These are phyloP conservation scores for Penicillium malachiteum DNA, from an alignment of 495 filamentous ascomycete species.

Conservation along the genomic window DNA sequence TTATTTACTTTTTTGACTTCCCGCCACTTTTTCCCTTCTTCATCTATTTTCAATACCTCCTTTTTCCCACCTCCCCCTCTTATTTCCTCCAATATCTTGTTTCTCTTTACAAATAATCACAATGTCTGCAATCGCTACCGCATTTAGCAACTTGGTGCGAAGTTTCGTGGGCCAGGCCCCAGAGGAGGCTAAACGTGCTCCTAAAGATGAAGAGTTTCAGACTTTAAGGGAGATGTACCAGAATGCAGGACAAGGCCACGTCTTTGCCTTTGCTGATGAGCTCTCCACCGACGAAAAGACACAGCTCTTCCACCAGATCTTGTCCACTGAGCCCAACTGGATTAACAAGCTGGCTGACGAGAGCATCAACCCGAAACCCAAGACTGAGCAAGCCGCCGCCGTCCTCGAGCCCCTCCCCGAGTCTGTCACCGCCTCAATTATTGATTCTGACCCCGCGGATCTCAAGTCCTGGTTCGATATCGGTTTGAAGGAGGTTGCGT, in stretches of 20 bases:
- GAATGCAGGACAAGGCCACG: constrained; percentile 79
- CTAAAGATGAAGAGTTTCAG: constrained; percentile 69
- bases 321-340: constrained; percentile 72
- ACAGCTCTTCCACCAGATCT: constrained; percentile 76
- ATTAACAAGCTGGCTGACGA: constrained; percentile 81
- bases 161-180: constrained; percentile 30
- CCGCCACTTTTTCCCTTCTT: constrained; percentile 5
- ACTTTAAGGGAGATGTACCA: constrained; percentile 75
- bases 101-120: constrained; percentile 6
- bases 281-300: constrained; percentile 71
- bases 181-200: constrained; percentile 57
- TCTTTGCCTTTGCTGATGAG: constrained; percentile 86
- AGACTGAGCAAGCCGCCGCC: constrained; percentile 45
- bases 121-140: constrained; percentile 54
- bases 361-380: constrained; percentile 71
- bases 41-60: neutral
- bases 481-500: constrained; percentile 81
- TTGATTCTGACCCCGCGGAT: constrained; percentile 80
- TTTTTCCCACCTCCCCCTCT: neutral
- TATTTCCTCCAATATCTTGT: neutral
- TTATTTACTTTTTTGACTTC: constrained; percentile 24
- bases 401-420: constrained; percentile 87
- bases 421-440: constrained; percentile 82
- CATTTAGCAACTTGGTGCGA: constrained; percentile 51
- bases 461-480: constrained; percentile 80